These are phyloP conservation scores for Epichloe brachyelytri DNA, from an alignment of 2,329 filamentous ascomycete genomes.

Conservation along the genomic window DNA sequence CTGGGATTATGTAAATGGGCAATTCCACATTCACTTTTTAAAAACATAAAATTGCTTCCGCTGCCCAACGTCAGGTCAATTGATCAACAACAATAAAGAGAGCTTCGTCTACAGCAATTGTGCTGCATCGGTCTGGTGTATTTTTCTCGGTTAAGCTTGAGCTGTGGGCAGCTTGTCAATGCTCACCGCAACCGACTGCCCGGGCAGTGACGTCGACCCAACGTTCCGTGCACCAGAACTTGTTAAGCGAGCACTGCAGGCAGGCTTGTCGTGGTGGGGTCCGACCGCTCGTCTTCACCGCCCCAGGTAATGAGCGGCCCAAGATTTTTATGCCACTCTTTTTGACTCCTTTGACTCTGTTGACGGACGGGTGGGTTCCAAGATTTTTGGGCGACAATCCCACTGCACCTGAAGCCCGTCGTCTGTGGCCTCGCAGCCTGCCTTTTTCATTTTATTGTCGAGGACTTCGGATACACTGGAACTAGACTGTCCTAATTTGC, in stretches of 20 bases:
- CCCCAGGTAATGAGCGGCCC: conserved; percentile 16
- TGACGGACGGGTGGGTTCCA: conserved; percentile 8
- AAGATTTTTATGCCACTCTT: conserved; percentile 14
- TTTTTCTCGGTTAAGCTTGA: neutral
- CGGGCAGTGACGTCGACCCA: conserved; percentile 2
- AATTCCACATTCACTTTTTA: no score
- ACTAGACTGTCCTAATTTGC: neutral
- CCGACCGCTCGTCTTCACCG: conserved; percentile 12
- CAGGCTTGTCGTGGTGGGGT: conserved; percentile 5
- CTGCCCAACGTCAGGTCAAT: no score
- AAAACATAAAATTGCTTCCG: no score
- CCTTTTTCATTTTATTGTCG: neutral
- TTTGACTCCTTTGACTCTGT: conserved; percentile 3
- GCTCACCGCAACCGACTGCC: neutral
- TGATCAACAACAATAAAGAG: no score
- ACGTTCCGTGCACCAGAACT: neutral
- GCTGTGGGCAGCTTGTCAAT: conserved; percentile 5
- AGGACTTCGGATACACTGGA: neutral
- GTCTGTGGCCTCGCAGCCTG: neutral
- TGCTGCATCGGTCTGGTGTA: neutral
- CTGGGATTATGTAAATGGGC: no score
- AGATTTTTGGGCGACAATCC: conserved; percentile 17
- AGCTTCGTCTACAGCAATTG: neutral
- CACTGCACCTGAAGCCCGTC: conserved; percentile 6
- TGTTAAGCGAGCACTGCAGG: conserved; percentile 1